Evolutionary conservation across 805 yeast genomes (phyloP).

Genomic region (Metschnikowia henanensis): DNA sequence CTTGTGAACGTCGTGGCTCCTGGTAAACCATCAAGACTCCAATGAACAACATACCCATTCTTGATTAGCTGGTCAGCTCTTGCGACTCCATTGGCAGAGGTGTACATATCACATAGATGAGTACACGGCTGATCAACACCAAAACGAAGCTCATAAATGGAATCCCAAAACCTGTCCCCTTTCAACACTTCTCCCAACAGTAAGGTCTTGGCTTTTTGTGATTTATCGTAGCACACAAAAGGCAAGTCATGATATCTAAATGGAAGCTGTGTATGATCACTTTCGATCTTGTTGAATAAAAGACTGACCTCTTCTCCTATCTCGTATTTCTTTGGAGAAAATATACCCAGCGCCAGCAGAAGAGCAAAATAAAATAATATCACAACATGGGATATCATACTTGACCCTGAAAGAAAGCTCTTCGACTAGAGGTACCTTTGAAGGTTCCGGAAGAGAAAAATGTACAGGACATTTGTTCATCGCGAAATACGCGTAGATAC

Average conservation of each 20-base stretch:
- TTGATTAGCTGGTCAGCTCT: conserved; percentile 62
- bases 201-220: conserved; percentile 51
- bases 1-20: conserved; percentile 82
- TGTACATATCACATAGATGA: conserved; percentile 65
- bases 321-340: conserved; percentile 39
- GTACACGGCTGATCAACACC: conserved; percentile 66
- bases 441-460: too few relatives aligned
- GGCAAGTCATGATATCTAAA: conserved; percentile 75
- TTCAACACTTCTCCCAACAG: conserved; percentile 75
- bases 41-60: conserved; percentile 75
- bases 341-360: conserved; percentile 16
- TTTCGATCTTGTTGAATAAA: conserved; percentile 74
- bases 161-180: conserved; percentile 79
- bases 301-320: conserved; percentile 65
- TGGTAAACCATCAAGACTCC: conserved; percentile 82
- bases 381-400: conserved; percentile 12
- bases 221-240: conserved; percentile 71
- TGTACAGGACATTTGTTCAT: conserved; percentile 4
- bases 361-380: conserved; percentile 6
- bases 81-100: conserved; percentile 48
- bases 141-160: conserved; percentile 65
- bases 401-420: not conserved
- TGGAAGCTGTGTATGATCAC: conserved; percentile 76
- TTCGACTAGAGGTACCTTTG: not conserved
- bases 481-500: too few relatives aligned